Percentiles rank a stretch among this genome's conserved stretches.
phyloP scores from a whole-genome alignment of 495 filamentous ascomycete species.

The Podospora tetraspora region DNA sequence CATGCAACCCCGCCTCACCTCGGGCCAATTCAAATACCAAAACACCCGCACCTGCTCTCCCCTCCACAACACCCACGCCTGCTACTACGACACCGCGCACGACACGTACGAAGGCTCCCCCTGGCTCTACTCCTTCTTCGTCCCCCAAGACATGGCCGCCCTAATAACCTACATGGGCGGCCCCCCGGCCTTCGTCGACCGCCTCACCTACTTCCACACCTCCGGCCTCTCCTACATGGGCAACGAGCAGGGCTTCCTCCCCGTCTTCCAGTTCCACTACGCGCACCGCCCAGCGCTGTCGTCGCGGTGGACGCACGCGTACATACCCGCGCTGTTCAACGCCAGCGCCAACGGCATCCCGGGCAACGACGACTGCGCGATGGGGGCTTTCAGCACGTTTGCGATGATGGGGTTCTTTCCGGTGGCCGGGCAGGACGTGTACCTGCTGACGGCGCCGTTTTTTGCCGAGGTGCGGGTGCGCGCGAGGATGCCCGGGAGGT shows the following conservation, averaged over 20 bases:
- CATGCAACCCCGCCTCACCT: conserved; percentile 57
- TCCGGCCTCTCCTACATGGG: conserved; percentile 62
- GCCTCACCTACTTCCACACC: conserved; percentile 60
- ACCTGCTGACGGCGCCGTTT: conserved; percentile 61
- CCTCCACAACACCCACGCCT: conserved; percentile 37
- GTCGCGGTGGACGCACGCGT: conserved; percentile 54
- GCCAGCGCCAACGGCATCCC: conserved; percentile 58
- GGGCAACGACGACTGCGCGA: conserved; percentile 71
- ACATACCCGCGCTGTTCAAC: conserved; percentile 65
- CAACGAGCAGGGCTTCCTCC: conserved; percentile 69
- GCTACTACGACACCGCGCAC: conserved; percentile 53
- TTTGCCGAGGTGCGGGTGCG: conserved; percentile 60
- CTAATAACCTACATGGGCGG: conserved; percentile 58
- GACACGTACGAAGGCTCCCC: conserved; percentile 67
- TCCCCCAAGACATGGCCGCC: conserved; percentile 63
- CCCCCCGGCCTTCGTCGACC: conserved; percentile 48
- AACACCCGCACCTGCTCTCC: conserved; percentile 60
- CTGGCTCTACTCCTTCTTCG: conserved; percentile 70
- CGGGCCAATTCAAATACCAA: conserved; percentile 63
- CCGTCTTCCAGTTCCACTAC: conserved; percentile 70
- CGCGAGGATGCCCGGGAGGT: conserved; percentile 27
- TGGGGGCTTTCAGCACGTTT: conserved; percentile 66
- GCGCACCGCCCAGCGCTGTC: conserved; percentile 60
- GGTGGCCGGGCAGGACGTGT: conserved; percentile 68
- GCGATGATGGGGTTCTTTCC: conserved; percentile 71